Evolutionary conservation across 805 yeast genomes (phyloP).

Genomic region (Lipomyces orientalis): DNA sequence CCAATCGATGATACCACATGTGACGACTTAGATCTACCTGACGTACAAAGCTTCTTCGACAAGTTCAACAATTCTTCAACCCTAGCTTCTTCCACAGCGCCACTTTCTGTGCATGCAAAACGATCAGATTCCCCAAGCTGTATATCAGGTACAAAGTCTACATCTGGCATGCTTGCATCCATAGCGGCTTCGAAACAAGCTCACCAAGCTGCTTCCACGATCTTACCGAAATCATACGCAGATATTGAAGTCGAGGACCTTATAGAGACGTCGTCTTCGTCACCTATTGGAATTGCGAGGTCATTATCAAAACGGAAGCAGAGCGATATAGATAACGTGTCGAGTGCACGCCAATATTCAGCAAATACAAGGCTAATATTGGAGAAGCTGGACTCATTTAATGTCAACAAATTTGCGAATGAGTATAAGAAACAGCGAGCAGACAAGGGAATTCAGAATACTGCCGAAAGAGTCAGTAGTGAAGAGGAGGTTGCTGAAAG

Average conservation of each 20-base stretch:
- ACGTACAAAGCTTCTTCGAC: not conserved
- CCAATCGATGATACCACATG: not conserved
- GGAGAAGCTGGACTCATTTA: conserved; percentile 5
- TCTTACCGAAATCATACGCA: not conserved
- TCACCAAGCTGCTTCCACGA: not conserved
- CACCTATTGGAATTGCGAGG: not conserved
- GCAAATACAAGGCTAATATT: not conserved
- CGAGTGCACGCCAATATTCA: not conserved
- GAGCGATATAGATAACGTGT: conserved; percentile 1
- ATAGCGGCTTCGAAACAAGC: not conserved
- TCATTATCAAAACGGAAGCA: not conserved
- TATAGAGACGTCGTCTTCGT: not conserved
- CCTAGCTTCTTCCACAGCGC: not conserved
- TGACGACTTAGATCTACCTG: not conserved
- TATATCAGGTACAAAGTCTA: not conserved
- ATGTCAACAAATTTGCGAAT: not conserved
- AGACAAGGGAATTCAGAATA: not conserved
- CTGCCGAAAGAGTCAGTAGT: not conserved
- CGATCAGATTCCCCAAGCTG: not conserved
- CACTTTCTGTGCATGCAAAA: not conserved
- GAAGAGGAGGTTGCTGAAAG: not conserved
- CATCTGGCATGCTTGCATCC: not conserved
- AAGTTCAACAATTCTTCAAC: not conserved
- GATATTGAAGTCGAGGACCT: not conserved
- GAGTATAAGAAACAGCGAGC: not conserved